phyloP scores from a whole-genome alignment of 179 eudicot species.

The Silene coronaria region DNA sequence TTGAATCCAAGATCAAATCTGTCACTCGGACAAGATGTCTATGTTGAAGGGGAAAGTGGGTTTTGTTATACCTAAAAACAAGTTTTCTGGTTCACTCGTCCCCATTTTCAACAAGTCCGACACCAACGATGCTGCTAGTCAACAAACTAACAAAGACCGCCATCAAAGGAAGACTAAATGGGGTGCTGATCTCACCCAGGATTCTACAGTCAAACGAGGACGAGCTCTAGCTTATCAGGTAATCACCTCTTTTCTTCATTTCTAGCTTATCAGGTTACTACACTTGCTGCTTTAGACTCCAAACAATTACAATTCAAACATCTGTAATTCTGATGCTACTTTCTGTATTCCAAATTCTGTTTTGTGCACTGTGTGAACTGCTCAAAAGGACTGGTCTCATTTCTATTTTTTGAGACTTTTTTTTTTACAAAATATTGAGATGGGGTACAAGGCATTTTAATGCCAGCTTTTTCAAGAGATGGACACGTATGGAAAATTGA shows the following conservation, averaged over 20 bases:
- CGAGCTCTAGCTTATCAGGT: slow-evolving; percentile 95
- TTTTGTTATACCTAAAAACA: slow-evolving; percentile 94
- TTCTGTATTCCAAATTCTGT: not conserved
- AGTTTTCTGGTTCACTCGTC: slow-evolving; percentile 81
- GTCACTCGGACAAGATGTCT: slow-evolving; percentile 31
- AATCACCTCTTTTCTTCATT: slow-evolving; percentile 19
- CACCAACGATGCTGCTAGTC: slow-evolving; percentile 39
- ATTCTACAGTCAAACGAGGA: slow-evolving; percentile 62
- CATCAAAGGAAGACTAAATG: slow-evolving; percentile 83
- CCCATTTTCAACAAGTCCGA: slow-evolving; percentile 61
- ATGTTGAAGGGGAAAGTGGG: slow-evolving; percentile 74
- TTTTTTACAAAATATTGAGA: slow-evolving; percentile 17
- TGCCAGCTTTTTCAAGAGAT: slow-evolving; percentile 23
- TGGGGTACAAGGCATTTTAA: slow-evolving; percentile 31
- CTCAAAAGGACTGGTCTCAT: not conserved
- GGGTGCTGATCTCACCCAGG: slow-evolving; percentile 81
- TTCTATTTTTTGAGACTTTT: not conserved
- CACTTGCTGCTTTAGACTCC: slow-evolving; percentile 18
- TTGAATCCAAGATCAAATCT: no score
- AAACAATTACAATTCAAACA: not conserved
- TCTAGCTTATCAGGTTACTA: not conserved
- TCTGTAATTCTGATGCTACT: not conserved
- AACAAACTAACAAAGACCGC: slow-evolving; percentile 51
- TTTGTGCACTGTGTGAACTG: not conserved
- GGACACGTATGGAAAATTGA: slow-evolving; percentile 22